Evolutionary conservation across 805 yeast genomes (phyloP).

Genomic region (Zygosaccharomyces kombuchaensis): DNA sequence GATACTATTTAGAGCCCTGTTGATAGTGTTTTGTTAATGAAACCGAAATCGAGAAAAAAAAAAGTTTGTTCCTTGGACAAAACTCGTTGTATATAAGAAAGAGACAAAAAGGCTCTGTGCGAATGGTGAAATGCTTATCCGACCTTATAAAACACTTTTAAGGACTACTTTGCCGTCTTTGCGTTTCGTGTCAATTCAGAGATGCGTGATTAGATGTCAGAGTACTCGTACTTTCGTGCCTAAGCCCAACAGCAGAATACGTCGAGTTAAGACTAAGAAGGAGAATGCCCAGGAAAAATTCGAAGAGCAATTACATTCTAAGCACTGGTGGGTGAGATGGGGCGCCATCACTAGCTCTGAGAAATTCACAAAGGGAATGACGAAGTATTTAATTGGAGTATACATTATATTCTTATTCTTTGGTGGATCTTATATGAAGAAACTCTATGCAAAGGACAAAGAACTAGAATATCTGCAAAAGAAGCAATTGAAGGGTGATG

Average conservation of each 20-base stretch:
- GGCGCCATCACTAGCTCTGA: constrained; percentile 52
- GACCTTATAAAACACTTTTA: background rate
- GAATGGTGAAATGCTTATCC: background rate
- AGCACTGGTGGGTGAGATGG: constrained; percentile 41
- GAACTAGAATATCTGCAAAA: constrained; percentile 45
- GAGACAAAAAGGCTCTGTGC: background rate
- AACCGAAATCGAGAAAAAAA: background rate
- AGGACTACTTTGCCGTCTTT: background rate
- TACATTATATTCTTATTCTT: constrained; percentile 53
- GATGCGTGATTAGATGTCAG: constrained; percentile 3
- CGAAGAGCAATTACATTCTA: constrained; percentile 35
- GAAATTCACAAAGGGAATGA: constrained; percentile 57
- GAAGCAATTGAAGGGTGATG: constrained; percentile 35
- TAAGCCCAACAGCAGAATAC: constrained; percentile 18
- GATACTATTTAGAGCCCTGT: background rate
- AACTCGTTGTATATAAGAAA: background rate
- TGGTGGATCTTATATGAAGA: constrained; percentile 63
- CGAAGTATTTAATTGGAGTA: constrained; percentile 58
- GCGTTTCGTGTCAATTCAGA: background rate
- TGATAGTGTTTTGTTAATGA: background rate
- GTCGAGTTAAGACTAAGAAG: constrained; percentile 31
- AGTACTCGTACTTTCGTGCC: constrained; percentile 18
- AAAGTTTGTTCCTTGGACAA: background rate
- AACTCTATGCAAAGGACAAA: constrained; percentile 59
- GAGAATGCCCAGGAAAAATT: constrained; percentile 33